phyloP scores from a whole-genome alignment of 257 asterid genomes.

The Solanum piurae region DNA sequence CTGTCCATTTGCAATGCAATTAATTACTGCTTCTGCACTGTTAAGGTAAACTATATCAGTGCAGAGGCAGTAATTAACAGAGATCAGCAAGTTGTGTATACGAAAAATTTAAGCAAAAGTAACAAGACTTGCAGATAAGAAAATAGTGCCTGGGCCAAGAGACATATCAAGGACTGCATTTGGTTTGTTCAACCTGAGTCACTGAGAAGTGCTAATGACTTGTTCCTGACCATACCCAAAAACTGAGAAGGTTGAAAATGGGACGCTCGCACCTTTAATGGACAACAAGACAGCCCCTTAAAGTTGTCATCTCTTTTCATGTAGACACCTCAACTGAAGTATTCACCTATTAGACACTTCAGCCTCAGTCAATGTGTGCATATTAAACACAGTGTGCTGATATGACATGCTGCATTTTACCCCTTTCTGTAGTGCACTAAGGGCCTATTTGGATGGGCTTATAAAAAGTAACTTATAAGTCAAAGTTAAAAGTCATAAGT shows the following conservation, averaged over 20 bases:
- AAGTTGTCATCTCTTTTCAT: background rate
- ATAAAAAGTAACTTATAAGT: background rate
- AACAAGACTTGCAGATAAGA: background rate
- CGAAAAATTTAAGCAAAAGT: background rate
- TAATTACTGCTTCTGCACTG: too few species aligned
- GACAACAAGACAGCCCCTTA: background rate
- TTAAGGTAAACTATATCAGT: background rate
- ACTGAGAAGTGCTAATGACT: conserved; percentile 36
- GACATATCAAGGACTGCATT: conserved; percentile 50
- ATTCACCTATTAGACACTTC: background rate
- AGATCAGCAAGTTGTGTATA: background rate
- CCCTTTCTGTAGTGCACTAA: background rate
- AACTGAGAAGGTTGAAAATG: conserved; percentile 33
- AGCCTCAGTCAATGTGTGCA: background rate
- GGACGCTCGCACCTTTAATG: conserved; percentile 26
- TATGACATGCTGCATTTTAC: background rate
- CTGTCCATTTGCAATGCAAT: too few species aligned
- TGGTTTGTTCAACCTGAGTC: conserved; percentile 48
- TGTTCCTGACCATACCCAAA: conserved; percentile 26
- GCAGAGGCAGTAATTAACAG: background rate
- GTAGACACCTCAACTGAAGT: background rate
- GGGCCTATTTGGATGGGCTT: background rate
- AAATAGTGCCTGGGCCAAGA: conserved; percentile 1
- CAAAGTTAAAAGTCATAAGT: background rate
- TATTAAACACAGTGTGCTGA: background rate